Evolutionary conservation across 2,329 filamentous ascomycete genomes (phyloP).

Genomic region (Nigrospora sphaerica): DNA sequence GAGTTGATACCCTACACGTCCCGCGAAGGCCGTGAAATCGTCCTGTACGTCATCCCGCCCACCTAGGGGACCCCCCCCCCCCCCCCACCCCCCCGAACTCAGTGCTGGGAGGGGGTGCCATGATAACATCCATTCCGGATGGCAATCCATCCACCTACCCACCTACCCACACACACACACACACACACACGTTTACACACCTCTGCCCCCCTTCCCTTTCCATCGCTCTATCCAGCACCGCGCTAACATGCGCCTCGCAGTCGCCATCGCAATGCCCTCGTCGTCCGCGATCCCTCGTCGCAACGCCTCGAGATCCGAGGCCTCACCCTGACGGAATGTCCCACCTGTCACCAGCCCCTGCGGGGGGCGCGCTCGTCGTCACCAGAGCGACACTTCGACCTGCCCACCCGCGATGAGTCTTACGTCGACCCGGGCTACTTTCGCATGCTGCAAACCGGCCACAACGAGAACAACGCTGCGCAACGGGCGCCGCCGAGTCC

Average conservation of each 20-base stretch:
- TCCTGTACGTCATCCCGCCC: conserved; percentile 54
- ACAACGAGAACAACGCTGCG: conserved; percentile 31
- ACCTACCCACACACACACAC: not conserved
- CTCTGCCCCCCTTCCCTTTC: not conserved
- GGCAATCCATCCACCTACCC: not conserved
- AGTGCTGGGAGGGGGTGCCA: no score
- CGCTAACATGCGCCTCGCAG: conserved; percentile 37
- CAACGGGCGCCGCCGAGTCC: conserved; percentile 43
- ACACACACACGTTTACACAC: not conserved
- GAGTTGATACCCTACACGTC: conserved; percentile 73
- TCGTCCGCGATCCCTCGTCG: conserved; percentile 81
- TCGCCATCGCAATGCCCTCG: conserved; percentile 86
- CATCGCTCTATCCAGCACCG: not conserved
- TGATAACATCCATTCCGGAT: not conserved
- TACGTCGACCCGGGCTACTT: conserved; percentile 94
- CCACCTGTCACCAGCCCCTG: conserved; percentile 78
- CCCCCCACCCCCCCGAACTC: not conserved
- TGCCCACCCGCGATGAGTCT: conserved; percentile 39
- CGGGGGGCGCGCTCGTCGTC: conserved; percentile 30
- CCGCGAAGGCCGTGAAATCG: conserved; percentile 68
- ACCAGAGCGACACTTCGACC: conserved; percentile 43
- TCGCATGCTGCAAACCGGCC: conserved; percentile 69
- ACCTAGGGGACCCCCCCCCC: not conserved
- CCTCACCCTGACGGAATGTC: conserved; percentile 63
- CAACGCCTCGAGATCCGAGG: conserved; percentile 77